Conservation (phyloP, 2,329 filamentous ascomycete species). For the Pseudocercospora pini-densiflorae region DNA sequence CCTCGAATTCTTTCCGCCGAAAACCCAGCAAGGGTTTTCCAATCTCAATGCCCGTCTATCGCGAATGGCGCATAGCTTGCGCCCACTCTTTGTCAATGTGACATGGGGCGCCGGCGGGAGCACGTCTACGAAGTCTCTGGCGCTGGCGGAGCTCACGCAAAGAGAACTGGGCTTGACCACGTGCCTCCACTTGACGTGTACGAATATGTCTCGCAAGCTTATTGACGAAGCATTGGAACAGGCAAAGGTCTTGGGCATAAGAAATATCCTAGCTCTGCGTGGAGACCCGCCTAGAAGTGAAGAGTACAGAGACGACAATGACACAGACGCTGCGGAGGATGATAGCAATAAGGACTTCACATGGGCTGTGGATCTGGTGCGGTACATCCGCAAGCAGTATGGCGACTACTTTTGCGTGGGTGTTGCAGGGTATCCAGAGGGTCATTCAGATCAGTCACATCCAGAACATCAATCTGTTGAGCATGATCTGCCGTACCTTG, state of each 20-base stretch:
- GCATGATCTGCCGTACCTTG: slow-evolving; percentile 79
- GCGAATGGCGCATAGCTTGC: slow-evolving; percentile 89
- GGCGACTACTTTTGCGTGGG: slow-evolving; percentile 97
- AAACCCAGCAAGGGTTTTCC: slow-evolving; percentile 92
- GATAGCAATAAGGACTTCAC: slow-evolving; percentile 77
- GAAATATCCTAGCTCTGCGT: slow-evolving; percentile 89
- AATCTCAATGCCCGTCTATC: slow-evolving; percentile 92
- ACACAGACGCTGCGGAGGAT: slow-evolving; percentile 61
- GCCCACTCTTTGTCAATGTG: slow-evolving; percentile 93
- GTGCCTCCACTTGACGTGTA: slow-evolving; percentile 94
- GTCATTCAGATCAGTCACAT: slow-evolving; percentile 88
- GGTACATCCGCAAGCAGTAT: slow-evolving; percentile 82
- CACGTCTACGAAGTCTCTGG: slow-evolving; percentile 86
- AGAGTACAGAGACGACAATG: slow-evolving; percentile 75
- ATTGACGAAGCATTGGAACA: slow-evolving; percentile 90
- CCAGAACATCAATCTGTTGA: slow-evolving; percentile 72
- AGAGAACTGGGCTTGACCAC: slow-evolving; percentile 90
- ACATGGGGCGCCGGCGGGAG: slow-evolving; percentile 98
- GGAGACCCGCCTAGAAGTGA: slow-evolving; percentile 89
- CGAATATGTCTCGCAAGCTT: slow-evolving; percentile 88
- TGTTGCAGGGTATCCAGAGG: slow-evolving; percentile 93
- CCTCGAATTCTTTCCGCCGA: slow-evolving; percentile 98
- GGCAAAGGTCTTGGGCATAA: slow-evolving; percentile 85
- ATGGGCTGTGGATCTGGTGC: slow-evolving; percentile 87
- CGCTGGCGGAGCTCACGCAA: slow-evolving; percentile 94